These are phyloP conservation scores for Saccharomyces cerevisiae DNA, from an alignment of 805 yeast genomes.

Conservation along the genomic window DNA sequence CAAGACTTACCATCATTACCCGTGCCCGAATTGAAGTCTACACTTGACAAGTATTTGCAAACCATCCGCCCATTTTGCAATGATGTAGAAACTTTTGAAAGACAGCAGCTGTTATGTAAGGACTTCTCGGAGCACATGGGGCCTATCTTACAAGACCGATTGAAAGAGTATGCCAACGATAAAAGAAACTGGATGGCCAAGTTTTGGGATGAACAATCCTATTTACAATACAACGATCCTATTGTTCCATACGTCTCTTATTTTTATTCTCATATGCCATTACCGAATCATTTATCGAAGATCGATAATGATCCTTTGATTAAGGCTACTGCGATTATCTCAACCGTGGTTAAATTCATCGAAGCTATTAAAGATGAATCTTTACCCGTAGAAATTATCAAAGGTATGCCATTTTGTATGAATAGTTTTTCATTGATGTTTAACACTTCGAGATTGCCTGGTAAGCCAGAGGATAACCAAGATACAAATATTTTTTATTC, in stretches of 20 bases:
- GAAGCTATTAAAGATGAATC: slow-evolving; percentile 58
- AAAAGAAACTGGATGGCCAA: slow-evolving; percentile 81
- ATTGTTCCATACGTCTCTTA: slow-evolving; percentile 92
- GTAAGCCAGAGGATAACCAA: slow-evolving; percentile 30
- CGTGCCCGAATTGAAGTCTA: slow-evolving; percentile 70
- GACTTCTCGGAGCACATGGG: slow-evolving; percentile 67
- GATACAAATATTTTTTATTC: slow-evolving; percentile 56
- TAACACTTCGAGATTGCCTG: slow-evolving; percentile 80
- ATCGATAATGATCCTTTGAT: slow-evolving; percentile 56
- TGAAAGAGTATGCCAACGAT: slow-evolving; percentile 45
- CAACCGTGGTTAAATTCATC: slow-evolving; percentile 61
- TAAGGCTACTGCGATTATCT: slow-evolving; percentile 70
- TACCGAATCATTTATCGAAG: slow-evolving; percentile 31
- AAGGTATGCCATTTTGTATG: slow-evolving; percentile 86
- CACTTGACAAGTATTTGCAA: slow-evolving; percentile 59
- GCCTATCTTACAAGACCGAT: slow-evolving; percentile 57
- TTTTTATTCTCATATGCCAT: slow-evolving; percentile 75
- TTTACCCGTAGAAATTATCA: slow-evolving; percentile 70
- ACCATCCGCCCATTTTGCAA: slow-evolving; percentile 63
- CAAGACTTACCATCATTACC: slow-evolving; percentile 73
- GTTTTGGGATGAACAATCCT: slow-evolving; percentile 93
- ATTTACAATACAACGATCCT: slow-evolving; percentile 84
- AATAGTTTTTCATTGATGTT: slow-evolving; percentile 86
- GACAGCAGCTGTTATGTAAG: slow-evolving; percentile 47
- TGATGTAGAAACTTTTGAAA: slow-evolving; percentile 42